Evolutionary conservation across 2,329 filamentous ascomycete species (phyloP), one percentile per base, ranked within the genome.

Genomic region (Westerdykella ornata): DNA sequence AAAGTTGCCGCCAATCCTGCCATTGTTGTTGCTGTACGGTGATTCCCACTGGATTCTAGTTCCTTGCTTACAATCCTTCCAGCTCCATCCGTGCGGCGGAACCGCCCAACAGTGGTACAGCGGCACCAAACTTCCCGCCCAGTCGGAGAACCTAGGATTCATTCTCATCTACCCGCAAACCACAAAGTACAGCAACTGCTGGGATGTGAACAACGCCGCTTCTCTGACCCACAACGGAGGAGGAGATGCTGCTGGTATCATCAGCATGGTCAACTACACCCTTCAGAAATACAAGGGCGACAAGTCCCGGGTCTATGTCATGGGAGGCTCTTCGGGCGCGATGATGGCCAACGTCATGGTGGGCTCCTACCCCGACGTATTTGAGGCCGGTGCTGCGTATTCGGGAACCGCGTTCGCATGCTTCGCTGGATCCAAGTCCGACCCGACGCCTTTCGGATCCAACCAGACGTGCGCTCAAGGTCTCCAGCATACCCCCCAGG

Each of bases 101-200:
- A 49, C 43, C 14, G 78, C 73, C 2, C 58, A 67, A 28, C 29
- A 35, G n/a, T 57, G 53, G 38, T 42, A 44, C 11, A n/a, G 26
- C 6, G 36, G 44, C 8, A 56, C 55, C 15, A 48, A 46, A 18
- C 49, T 53, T 22, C 46, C 43, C 2, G 22, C 22, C 12, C 22
- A 26, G 22, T 26, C 22, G 8, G 72, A 74, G 44, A 54, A 66
- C 35, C 68, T 78, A 40, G 77, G 76, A 30, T 80, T 76, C 60
- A 78, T 82, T 41, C 70, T 76, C 42, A 75, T 81, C 52, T 81
- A 75, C 57, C 75, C 76, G 0, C 62, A 71, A 38, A 72, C 72
- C 3, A 72, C 72, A 0, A 72, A 74, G 43, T 61, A 64, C 39
- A 72, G 56, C 29, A 59, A 55, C 43, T 81, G 77, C 67, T 81